Conservation (phyloP, 345 rosid genomes). For the Punica granatum region DNA sequence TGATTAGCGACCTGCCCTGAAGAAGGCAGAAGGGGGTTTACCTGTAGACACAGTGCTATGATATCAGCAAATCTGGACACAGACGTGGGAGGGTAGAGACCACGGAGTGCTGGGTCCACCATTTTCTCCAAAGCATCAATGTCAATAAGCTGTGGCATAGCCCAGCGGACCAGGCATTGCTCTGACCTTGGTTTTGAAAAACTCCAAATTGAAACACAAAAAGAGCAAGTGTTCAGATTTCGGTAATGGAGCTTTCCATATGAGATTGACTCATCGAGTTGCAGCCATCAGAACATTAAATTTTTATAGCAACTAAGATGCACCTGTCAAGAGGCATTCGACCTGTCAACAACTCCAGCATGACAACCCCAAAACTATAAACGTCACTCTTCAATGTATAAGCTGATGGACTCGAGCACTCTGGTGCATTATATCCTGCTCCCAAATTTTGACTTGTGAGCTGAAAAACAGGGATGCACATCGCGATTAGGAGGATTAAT, state of each 20-base stretch:
- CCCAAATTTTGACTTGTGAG: slow-evolving; percentile 86
- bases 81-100: slow-evolving; percentile 78
- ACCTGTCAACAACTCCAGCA: slow-evolving; percentile 85
- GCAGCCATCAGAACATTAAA: neutral
- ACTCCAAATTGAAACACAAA: neutral
- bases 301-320: neutral
- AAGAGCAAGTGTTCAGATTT: neutral
- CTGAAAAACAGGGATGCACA: slow-evolving; percentile 23
- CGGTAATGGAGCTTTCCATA: neutral
- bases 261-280: neutral
- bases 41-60: slow-evolving; percentile 83
- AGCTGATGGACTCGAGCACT: slow-evolving; percentile 59
- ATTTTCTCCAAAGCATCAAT: slow-evolving; percentile 50
- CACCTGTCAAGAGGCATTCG: slow-evolving; percentile 80
- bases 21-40: slow-evolving; percentile 7
- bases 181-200: slow-evolving; percentile 64
- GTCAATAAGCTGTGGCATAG: slow-evolving; percentile 66
- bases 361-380: slow-evolving; percentile 92
- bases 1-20: neutral
- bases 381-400: slow-evolving; percentile 84
- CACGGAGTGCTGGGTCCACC: slow-evolving; percentile 90
- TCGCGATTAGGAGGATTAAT: neutral
- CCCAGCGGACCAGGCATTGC: slow-evolving; percentile 82
- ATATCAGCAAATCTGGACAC: slow-evolving; percentile 70
- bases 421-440: slow-evolving; percentile 92